A percentile compares a stretch with the other conserved stretches of the same genome.
phyloP scores from a whole-genome alignment of 2,329 filamentous ascomycete species.

The Aspergillus fischeri region DNA sequence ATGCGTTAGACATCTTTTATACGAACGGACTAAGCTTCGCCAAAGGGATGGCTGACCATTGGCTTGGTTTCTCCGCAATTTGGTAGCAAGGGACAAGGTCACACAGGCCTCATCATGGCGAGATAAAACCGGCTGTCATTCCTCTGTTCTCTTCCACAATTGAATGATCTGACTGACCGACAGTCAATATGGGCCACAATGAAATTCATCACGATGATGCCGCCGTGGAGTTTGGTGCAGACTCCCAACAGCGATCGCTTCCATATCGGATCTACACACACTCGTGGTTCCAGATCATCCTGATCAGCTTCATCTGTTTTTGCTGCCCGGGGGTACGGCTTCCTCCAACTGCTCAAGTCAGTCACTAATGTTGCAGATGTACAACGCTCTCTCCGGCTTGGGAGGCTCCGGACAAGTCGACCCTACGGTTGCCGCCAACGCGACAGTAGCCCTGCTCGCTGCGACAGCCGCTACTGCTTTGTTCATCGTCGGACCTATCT shows the following conservation, averaged over 20 bases:
- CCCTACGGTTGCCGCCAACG: constrained; percentile 44
- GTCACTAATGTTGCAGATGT: constrained; percentile 35
- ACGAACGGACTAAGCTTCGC: background rate
- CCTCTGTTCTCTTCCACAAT: background rate
- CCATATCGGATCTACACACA: constrained; percentile 35
- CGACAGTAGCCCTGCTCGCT: constrained; percentile 43
- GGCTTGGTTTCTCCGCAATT: no score
- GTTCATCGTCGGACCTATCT: constrained; percentile 44
- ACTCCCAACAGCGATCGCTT: constrained; percentile 8
- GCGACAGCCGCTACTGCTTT: constrained; percentile 43
- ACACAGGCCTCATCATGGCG: background rate
- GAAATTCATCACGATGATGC: background rate
- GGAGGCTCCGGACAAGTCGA: constrained; percentile 47
- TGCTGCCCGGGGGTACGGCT: constrained; percentile 38
- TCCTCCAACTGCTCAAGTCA: background rate
- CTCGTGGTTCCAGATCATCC: constrained; percentile 47
- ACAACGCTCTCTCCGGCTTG: constrained; percentile 45
- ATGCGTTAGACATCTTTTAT: no score
- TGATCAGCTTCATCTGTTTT: constrained; percentile 50
- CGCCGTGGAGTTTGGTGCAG: constrained; percentile 15
- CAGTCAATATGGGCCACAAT: constrained; percentile 1
- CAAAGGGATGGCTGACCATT: background rate
- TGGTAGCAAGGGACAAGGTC: background rate
- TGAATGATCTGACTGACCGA: background rate
- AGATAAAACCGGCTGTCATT: background rate